These are phyloP conservation scores for Pseudogymnoascus sp. DNA, from an alignment of 2,329 filamentous ascomycete species.

Conservation along the genomic window DNA sequence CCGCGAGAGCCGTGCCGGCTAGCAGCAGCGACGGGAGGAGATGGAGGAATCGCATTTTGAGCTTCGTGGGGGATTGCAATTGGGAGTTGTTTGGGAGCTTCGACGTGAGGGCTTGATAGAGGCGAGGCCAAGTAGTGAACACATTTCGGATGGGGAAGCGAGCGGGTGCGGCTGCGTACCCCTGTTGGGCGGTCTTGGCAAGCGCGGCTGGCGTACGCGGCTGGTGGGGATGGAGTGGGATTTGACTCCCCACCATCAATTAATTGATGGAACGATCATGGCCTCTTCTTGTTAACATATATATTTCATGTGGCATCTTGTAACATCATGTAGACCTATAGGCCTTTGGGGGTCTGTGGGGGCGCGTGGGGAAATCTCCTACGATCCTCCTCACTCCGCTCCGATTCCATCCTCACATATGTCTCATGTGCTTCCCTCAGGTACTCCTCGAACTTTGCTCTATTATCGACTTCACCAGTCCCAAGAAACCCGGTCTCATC, in stretches of 20 bases:
- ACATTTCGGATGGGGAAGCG: constrained; percentile 4
- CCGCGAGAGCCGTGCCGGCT: constrained; percentile 33
- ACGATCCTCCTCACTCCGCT: background rate
- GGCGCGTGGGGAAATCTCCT: background rate
- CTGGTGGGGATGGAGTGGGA: background rate
- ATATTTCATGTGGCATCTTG: too few species aligned
- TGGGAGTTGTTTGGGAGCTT: background rate
- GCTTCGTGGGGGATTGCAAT: background rate
- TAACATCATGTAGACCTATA: background rate
- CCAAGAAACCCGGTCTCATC: background rate
- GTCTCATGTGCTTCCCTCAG: background rate
- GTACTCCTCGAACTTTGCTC: background rate
- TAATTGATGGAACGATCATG: background rate
- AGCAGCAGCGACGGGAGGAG: constrained; percentile 35
- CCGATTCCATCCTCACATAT: background rate
- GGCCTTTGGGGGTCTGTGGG: too few species aligned
- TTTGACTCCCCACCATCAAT: background rate
- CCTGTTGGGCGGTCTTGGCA: background rate
- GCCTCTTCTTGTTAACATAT: background rate
- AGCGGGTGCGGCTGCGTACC: constrained; percentile 1
- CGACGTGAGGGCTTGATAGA: background rate
- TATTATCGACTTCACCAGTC: background rate
- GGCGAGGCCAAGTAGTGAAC: constrained; percentile 1
- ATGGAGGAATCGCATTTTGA: constrained; percentile 35
- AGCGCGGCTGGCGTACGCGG: background rate